Evolutionary conservation across 805 yeast genomes (phyloP).

Genomic region (Candida krabiensis): DNA sequence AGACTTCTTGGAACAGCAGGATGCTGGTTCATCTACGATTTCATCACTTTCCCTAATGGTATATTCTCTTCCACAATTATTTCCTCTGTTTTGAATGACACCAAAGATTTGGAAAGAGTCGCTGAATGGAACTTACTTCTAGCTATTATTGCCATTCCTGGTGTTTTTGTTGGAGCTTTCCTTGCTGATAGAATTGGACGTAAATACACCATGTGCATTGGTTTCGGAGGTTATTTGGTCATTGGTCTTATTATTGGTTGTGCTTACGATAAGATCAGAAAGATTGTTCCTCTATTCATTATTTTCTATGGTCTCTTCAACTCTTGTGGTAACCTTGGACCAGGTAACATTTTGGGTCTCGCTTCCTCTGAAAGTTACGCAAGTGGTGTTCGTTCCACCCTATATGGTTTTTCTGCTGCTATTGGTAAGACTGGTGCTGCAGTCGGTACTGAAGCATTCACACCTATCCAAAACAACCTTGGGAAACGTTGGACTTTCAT

Average conservation of each 20-base stretch:
- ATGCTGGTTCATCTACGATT: conserved; percentile 80
- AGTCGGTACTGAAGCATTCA: conserved; percentile 71
- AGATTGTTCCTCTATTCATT: conserved; percentile 63
- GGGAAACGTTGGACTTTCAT: conserved; percentile 78
- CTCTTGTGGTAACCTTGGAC: conserved; percentile 72
- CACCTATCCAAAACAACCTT: conserved; percentile 61
- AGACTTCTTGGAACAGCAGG: conserved; percentile 69
- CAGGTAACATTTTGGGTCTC: conserved; percentile 75
- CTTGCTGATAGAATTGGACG: conserved; percentile 67
- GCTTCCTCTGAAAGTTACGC: conserved; percentile 68
- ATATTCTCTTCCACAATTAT: conserved; percentile 53
- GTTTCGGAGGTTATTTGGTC: conserved; percentile 68
- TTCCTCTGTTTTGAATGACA: conserved; percentile 45
- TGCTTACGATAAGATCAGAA: conserved; percentile 54
- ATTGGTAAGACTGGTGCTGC: conserved; percentile 86
- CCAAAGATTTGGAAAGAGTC: conserved; percentile 47
- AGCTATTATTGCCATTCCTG: conserved; percentile 68
- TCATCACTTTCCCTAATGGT: conserved; percentile 77
- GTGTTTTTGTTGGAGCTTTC: conserved; percentile 68
- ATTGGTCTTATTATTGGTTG: conserved; percentile 73
- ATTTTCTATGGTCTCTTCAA: conserved; percentile 74
- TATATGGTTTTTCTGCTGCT: conserved; percentile 76
- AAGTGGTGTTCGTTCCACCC: conserved; percentile 74
- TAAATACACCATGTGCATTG: conserved; percentile 67
- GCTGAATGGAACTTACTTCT: conserved; percentile 76